Base-by-base conservation (phyloP, 2,329 filamentous ascomycete species). In the Xylaria sp. region DNA sequence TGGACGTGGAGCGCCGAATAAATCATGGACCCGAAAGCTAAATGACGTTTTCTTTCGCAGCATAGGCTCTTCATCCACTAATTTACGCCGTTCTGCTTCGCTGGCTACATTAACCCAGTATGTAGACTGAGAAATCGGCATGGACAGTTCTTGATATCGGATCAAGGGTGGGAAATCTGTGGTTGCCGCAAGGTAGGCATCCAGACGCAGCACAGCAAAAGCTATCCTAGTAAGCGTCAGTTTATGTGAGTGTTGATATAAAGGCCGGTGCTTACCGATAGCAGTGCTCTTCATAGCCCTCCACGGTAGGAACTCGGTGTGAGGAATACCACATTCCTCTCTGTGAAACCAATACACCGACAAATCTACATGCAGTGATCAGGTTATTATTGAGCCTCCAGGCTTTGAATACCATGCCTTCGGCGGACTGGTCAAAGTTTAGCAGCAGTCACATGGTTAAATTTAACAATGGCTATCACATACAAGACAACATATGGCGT, bases 81-180 rank as follows among this genome's bases (percentile, higher is more conserved):
- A 29, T 13, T 13, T 58, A 0, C 68, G 69, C 10, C 74, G 62
- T 29, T 75, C 74, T 3, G 71, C 71, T 9, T 75, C 73, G 42
- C 55, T 74, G 12, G 54, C 25, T 13, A 66, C 51, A 6, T 59
- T 65, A 5, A 66, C 57, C 74, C 74, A 75, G 32, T 69, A 70
- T 8, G 63, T 61, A 12, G 74, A 69, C 21, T 75, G 71, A 8
- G 72, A 73, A 1, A 76, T 60, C 4, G 75, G 71, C 48, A 75
- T 75, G 37, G 68, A 72, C 6, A 76, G 68, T 48, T 75, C 73
- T 58, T 75, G 74, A 16, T 70, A 73, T 8, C 72, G 71, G 27
- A 76, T 58, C 2, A 69, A 64, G 18, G 73, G 73, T 1, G 74
- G 73, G 23, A 73, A 70, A 54, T 75, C 72, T 10, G 70, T 47